These are phyloP conservation scores for Daldinia bambusicola DNA, from an alignment of 495 filamentous ascomycete genomes.

Conservation along the genomic window DNA sequence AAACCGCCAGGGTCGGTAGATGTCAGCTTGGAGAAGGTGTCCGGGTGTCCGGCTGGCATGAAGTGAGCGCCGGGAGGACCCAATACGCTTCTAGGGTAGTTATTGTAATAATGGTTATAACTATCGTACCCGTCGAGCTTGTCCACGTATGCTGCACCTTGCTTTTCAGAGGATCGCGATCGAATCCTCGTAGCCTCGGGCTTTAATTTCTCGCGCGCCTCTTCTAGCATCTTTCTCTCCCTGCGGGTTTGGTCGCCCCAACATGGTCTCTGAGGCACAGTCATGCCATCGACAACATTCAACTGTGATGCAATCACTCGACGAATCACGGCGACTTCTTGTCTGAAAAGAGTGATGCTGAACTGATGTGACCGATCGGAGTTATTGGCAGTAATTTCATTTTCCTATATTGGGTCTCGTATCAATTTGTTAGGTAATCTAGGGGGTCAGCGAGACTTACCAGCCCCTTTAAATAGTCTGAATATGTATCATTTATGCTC, in stretches of 20 bases:
- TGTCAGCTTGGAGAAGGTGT: slow-evolving; percentile 37
- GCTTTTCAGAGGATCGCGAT: slow-evolving; percentile 35
- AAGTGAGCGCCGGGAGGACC: not conserved
- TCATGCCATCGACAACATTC: slow-evolving; percentile 27
- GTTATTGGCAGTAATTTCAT: slow-evolving; percentile 48
- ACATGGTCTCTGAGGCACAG: not conserved
- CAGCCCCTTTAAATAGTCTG: slow-evolving; percentile 49
- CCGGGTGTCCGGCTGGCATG: slow-evolving; percentile 10
- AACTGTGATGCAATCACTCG: slow-evolving; percentile 43
- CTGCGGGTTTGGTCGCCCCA: slow-evolving; percentile 23
- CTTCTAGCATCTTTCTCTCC: slow-evolving; percentile 42
- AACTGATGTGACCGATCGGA: slow-evolving; percentile 52
- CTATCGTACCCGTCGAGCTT: slow-evolving; percentile 24
- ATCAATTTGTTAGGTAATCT: slow-evolving; percentile 1
- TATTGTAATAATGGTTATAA: slow-evolving; percentile 16
- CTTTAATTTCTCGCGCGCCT: slow-evolving; percentile 26
- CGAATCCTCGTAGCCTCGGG: slow-evolving; percentile 25
- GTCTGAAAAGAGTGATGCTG: slow-evolving; percentile 49
- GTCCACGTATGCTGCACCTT: slow-evolving; percentile 39
- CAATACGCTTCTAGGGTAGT: slow-evolving; percentile 28
- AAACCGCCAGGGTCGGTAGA: slow-evolving; percentile 45
- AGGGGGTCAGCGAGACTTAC: slow-evolving; percentile 22
- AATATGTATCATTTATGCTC: slow-evolving; percentile 51
- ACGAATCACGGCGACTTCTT: slow-evolving; percentile 53
- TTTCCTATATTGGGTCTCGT: slow-evolving; percentile 35